Evolutionary conservation across 1,139 yeast species (phyloP).

Genomic region (Lodderomyces parapsilosis): DNA sequence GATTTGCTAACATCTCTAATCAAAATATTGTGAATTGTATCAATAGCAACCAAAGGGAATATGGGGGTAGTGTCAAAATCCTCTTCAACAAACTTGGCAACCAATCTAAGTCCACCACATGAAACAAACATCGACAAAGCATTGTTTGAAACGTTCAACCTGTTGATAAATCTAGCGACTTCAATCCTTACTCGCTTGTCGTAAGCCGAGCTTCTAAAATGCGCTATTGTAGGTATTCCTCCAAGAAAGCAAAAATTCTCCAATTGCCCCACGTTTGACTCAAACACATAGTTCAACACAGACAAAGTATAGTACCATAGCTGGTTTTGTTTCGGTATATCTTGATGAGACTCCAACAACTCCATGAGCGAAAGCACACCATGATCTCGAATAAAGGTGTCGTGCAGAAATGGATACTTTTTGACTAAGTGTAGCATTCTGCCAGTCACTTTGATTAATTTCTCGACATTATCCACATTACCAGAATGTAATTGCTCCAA

Average conservation of each 20-base stretch:
- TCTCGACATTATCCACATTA: slow-evolving; percentile 29
- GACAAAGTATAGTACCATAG: slow-evolving; percentile 44
- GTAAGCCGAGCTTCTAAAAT: slow-evolving; percentile 38
- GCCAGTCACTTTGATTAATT: slow-evolving; percentile 39
- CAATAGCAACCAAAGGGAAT: slow-evolving; percentile 48
- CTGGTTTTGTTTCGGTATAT: slow-evolving; percentile 30
- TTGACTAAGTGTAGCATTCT: slow-evolving; percentile 41
- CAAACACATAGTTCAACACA: slow-evolving; percentile 41
- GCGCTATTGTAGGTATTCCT: slow-evolving; percentile 53
- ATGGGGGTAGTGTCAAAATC: slow-evolving; percentile 47
- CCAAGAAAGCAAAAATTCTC: slow-evolving; percentile 57
- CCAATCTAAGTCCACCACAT: slow-evolving; percentile 55
- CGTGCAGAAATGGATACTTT: slow-evolving; percentile 43
- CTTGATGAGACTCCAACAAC: slow-evolving; percentile 40
- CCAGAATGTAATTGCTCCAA: slow-evolving; percentile 32
- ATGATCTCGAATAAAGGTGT: slow-evolving; percentile 46
- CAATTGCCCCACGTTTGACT: slow-evolving; percentile 32
- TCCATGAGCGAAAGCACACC: slow-evolving; percentile 51
- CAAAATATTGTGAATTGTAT: slow-evolving; percentile 45
- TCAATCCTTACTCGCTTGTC: slow-evolving; percentile 38
- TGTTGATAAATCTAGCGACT: slow-evolving; percentile 44
- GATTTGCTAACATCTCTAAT: slow-evolving; percentile 44
- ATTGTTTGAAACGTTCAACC: slow-evolving; percentile 35
- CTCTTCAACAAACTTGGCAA: slow-evolving; percentile 54
- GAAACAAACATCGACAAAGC: slow-evolving; percentile 53